Conservation (phyloP, 805 yeast species). For the Candida chauliodis region DNA sequence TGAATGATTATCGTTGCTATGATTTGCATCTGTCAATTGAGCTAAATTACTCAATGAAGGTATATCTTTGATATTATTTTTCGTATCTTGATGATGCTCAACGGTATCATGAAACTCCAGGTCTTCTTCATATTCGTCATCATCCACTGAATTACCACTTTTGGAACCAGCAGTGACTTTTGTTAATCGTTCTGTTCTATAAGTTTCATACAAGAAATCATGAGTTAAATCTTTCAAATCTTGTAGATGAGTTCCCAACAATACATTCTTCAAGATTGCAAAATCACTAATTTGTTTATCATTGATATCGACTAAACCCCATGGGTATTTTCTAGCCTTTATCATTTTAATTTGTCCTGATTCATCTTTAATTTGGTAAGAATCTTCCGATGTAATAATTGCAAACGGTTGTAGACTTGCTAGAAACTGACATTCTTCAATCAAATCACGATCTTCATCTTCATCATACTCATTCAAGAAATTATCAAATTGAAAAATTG, state of each 20-base stretch:
- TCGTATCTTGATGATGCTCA: conserved; percentile 15
- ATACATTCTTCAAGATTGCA: conserved; percentile 58
- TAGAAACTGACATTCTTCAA: conserved; percentile 63
- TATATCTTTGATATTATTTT: conserved; percentile 11
- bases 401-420: conserved; percentile 74
- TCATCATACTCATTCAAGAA: conserved; percentile 52
- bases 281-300: conserved; percentile 53
- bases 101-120: conserved; percentile 27
- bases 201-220: conserved; percentile 70
- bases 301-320: conserved; percentile 80
- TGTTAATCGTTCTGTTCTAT: conserved; percentile 73
- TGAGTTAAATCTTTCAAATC: conserved; percentile 81
- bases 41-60: conserved; percentile 67
- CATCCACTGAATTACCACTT: conserved; percentile 6
- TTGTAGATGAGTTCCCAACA: conserved; percentile 79
- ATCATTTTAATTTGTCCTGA: conserved; percentile 54
- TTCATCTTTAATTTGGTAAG: conserved; percentile 55
- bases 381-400: conserved; percentile 60
- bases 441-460: conserved; percentile 71
- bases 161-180: conserved; percentile 43
- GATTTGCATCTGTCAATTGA: conserved; percentile 33
- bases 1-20: conserved; percentile 20
- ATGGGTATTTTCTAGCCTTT: conserved; percentile 72
- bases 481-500: conserved; percentile 69
- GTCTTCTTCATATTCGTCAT: conserved; percentile 17